These are phyloP conservation scores for Elymus sibiricus DNA, from an alignment of 176 grass and related monocot species.

Conservation along the genomic window DNA sequence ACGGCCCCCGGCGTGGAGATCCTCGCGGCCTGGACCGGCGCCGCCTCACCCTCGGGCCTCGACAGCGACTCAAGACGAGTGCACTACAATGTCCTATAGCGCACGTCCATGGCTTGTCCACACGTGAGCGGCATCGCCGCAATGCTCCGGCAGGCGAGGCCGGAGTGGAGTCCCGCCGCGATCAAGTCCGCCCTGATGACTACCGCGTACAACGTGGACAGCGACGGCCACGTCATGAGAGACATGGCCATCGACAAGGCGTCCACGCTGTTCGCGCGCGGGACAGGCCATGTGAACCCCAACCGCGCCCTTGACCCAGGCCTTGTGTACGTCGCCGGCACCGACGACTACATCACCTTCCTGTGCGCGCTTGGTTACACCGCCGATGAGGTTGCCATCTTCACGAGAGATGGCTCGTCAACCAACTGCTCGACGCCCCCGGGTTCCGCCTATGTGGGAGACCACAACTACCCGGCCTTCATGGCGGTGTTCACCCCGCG, in stretches of 20 bases:
- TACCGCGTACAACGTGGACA: not conserved
- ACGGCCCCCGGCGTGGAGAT: not conserved
- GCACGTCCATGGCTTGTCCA: slow-evolving; percentile 50
- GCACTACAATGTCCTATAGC: slow-evolving; percentile 29
- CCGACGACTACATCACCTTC: too few species aligned
- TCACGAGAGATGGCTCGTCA: too few species aligned
- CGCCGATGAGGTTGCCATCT: too few species aligned
- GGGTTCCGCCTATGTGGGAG: not conserved
- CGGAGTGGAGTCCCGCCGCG: slow-evolving; percentile 69
- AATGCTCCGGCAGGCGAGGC: too few species aligned
- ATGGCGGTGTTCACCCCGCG: slow-evolving; percentile 29
- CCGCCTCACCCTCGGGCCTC: not conserved
- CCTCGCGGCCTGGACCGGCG: slow-evolving; percentile 36
- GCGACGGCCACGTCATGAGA: too few species aligned
- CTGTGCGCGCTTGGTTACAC: too few species aligned
- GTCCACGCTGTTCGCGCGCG: too few species aligned
- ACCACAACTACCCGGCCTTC: slow-evolving; percentile 62
- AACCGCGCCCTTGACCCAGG: too few species aligned
- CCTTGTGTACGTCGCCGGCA: too few species aligned
- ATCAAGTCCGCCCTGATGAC: slow-evolving; percentile 94
- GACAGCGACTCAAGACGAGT: slow-evolving; percentile 22
- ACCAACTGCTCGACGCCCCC: too few species aligned
- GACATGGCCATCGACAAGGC: too few species aligned
- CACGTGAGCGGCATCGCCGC: not conserved
- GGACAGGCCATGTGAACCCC: too few species aligned